Conservation (phyloP, 2,329 filamentous ascomycete genomes). For the Fusarium illudens region DNA sequence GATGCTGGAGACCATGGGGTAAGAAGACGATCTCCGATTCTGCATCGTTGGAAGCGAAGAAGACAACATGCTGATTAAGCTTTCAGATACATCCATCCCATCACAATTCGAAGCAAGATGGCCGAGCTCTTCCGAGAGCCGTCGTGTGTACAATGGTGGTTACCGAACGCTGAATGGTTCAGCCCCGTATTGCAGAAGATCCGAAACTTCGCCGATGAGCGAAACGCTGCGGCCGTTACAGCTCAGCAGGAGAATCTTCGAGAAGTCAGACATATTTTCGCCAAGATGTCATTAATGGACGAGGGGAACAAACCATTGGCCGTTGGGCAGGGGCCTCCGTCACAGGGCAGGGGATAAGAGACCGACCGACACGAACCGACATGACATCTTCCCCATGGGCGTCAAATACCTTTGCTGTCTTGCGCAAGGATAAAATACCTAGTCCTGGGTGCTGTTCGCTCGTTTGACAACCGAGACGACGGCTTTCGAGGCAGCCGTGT, state of each 20-base stretch:
- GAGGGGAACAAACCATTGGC: conserved; percentile 26
- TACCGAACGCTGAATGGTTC: conserved; percentile 81
- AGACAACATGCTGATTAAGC: conserved; percentile 11
- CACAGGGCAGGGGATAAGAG: not conserved
- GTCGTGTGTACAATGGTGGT: conserved; percentile 84
- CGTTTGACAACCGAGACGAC: not conserved
- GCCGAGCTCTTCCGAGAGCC: conserved; percentile 77
- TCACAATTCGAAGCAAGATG: conserved; percentile 77
- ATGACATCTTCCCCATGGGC: not conserved
- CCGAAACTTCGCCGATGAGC: conserved; percentile 82
- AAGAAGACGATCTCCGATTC: conserved; percentile 45
- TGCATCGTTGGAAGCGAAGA: not conserved
- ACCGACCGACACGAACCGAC: not conserved
- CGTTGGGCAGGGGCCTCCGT: not conserved
- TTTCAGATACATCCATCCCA: conserved; percentile 81
- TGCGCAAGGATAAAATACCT: not conserved
- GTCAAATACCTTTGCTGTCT: not conserved
- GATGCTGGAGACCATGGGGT: conserved; percentile 81
- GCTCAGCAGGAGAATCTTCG: conserved; percentile 71
- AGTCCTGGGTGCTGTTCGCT: not conserved
- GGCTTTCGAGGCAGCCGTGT: not conserved
- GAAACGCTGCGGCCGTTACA: conserved; percentile 68
- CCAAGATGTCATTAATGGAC: conserved; percentile 57
- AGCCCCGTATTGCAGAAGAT: conserved; percentile 78
- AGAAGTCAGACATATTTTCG: conserved; percentile 79